Evolutionary conservation across 352 stramenopile species (phyloP).

Genomic region (Phytophthora kernoviae): DNA sequence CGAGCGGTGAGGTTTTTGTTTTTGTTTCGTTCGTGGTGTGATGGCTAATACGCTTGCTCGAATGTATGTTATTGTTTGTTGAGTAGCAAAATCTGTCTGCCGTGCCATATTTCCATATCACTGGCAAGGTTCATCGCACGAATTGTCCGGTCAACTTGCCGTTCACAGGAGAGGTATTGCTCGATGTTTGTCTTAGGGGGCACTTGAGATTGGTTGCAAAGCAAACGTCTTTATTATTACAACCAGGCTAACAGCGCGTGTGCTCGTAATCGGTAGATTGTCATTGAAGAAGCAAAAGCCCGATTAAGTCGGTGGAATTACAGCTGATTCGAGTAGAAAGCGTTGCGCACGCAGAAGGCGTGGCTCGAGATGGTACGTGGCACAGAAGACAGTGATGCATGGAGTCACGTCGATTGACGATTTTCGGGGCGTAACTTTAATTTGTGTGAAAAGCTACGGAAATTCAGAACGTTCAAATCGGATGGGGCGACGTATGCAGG

Average conservation of each 20-base stretch:
- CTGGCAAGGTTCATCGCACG: conserved; percentile 83
- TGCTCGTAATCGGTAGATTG: conserved; percentile 43
- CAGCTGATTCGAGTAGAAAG: conserved; percentile 92
- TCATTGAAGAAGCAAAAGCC: conserved; percentile 75
- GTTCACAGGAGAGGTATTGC: conserved; percentile 85
- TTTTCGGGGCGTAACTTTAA: too few species aligned
- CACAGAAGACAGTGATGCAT: not conserved
- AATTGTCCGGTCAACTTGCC: conserved; percentile 91
- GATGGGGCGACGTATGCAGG: conserved; percentile 88
- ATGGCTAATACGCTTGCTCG: too few species aligned
- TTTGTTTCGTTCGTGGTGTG: conserved; percentile 2
- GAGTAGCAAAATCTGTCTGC: conserved; percentile 54
- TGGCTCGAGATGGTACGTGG: conserved; percentile 74
- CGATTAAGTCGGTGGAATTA: conserved; percentile 90
- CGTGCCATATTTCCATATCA: conserved; percentile 83
- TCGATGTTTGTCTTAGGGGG: not conserved
- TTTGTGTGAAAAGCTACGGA: conserved; percentile 76
- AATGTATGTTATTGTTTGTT: conserved; percentile 4
- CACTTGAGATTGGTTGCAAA: conserved; percentile 11
- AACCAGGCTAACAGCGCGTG: not conserved
- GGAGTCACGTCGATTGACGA: too few species aligned
- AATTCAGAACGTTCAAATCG: conserved; percentile 95
- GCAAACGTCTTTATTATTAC: not conserved
- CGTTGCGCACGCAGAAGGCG: conserved; percentile 75
- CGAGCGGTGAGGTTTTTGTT: conserved; percentile 36